phyloP scores from a whole-genome alignment of 2,329 filamentous ascomycete species.

The Ascosphaera acerosa region DNA sequence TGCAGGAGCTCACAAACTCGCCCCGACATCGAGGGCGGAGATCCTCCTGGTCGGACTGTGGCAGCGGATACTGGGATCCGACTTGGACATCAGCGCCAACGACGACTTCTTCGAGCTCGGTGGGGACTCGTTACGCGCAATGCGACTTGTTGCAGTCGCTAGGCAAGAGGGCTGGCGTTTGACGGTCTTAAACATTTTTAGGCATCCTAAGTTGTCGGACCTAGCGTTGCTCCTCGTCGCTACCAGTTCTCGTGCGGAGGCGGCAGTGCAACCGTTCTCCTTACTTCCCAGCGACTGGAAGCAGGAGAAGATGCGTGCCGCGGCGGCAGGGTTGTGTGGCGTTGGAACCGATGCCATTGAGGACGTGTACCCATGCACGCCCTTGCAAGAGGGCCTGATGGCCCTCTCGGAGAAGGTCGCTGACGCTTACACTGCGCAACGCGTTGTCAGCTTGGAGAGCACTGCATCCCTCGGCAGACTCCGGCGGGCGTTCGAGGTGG shows the following conservation, averaged over 20 bases:
- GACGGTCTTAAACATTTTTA: conserved; percentile 10
- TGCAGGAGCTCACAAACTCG: conserved; percentile 2
- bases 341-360: conserved; percentile 7
- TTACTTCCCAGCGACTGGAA: conserved; percentile 3
- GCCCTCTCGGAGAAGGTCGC: conserved; percentile 15
- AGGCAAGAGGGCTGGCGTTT: conserved; percentile 5
- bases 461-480: conserved; percentile 10
- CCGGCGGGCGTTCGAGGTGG: conserved; percentile 15
- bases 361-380: conserved; percentile 12
- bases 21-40: conserved; percentile 10
- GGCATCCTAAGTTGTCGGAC: conserved; percentile 13
- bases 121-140: conserved; percentile 10
- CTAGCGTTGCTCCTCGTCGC: conserved; percentile 8
- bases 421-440: conserved; percentile 18
- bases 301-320: conserved; percentile 2
- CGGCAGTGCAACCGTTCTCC: conserved; percentile 5
- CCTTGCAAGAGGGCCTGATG: conserved; percentile 18
- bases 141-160: conserved; percentile 10
- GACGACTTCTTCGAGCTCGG: conserved; percentile 9
- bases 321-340: conserved; percentile 5
- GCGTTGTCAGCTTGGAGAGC: conserved; percentile 10
- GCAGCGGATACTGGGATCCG: conserved; percentile 9
- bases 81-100: conserved; percentile 4
- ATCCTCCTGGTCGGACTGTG: conserved; percentile 11
- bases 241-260: neutral